A percentile compares a stretch with the other conserved stretches of the same genome.
These are phyloP conservation scores for Escovopsis sp. DNA, from an alignment of 2,329 filamentous ascomycete species.

Conservation along the genomic window DNA sequence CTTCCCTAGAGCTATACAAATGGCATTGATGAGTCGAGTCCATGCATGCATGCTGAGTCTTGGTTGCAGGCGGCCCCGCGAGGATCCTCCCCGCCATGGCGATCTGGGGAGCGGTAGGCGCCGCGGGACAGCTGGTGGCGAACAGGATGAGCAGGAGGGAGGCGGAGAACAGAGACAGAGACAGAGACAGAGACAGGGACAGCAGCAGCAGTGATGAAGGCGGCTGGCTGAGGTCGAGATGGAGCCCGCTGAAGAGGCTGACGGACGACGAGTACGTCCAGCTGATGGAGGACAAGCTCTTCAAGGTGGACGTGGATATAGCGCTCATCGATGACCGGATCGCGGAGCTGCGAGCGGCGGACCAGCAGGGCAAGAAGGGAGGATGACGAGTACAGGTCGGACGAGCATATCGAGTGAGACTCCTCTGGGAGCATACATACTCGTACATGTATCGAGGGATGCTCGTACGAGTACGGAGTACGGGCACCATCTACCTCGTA, in stretches of 20 bases:
- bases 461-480: no score
- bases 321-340: conserved; percentile 66
- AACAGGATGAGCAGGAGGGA: conserved; percentile 16
- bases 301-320: conserved; percentile 61
- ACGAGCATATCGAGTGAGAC: no score
- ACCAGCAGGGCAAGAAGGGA: not conserved
- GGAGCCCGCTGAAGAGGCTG: conserved; percentile 55
- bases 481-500: no score
- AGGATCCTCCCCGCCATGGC: conserved; percentile 37
- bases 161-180: conserved; percentile 20
- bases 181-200: no score
- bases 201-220: no score
- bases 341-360: conserved; percentile 17
- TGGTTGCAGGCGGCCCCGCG: conserved; percentile 36
- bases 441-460: no score
- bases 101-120: conserved; percentile 29
- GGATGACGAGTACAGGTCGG: not conserved
- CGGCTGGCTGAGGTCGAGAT: conserved; percentile 41
- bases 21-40: no score
- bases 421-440: no score
- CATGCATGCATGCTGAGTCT: no score
- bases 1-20: conserved; percentile 11
- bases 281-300: conserved; percentile 54
- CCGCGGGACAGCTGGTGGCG: conserved; percentile 22
- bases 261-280: conserved; percentile 58